Evolutionary conservation across 345 rosid species (phyloP).

Genomic region (Moricandia arvensis): DNA sequence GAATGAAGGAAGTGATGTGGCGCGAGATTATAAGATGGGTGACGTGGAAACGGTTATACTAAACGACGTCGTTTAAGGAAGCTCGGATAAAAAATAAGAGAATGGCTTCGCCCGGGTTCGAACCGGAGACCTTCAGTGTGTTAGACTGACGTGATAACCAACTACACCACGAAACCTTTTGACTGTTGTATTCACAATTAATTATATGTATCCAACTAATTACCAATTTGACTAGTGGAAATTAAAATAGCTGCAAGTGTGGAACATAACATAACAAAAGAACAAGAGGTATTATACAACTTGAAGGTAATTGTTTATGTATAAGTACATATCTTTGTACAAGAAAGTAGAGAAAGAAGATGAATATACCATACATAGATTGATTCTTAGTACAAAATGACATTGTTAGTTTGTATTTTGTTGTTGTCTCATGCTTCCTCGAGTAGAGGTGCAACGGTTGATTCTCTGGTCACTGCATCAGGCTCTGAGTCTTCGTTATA

Average conservation of each 20-base stretch:
- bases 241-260: not conserved
- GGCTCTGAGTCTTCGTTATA: constrained; percentile 58
- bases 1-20: constrained; percentile 43
- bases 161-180: constrained; percentile 92
- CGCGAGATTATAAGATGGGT: not conserved
- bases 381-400: not conserved
- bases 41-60: constrained; percentile 16
- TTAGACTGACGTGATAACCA: constrained; percentile 99
- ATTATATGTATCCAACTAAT: not conserved
- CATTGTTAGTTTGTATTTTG: not conserved
- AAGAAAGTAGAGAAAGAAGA: not conserved
- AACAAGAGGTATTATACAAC: not conserved
- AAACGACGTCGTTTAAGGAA: constrained; percentile 14
- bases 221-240: not conserved
- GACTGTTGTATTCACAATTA: not conserved
- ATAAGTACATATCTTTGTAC: constrained; percentile 4
- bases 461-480: constrained; percentile 33
- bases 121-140: constrained; percentile 99
- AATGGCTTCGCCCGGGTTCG: constrained; percentile 73
- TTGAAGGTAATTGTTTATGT: not conserved
- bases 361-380: not conserved
- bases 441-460: constrained; percentile 55
- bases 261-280: not conserved
- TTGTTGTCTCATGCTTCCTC: constrained; percentile 34
- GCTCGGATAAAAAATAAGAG: not conserved